Evolutionary conservation across 75 land plant genomes (phyloP).

Genomic region (Cunninghamia lanceolata): DNA sequence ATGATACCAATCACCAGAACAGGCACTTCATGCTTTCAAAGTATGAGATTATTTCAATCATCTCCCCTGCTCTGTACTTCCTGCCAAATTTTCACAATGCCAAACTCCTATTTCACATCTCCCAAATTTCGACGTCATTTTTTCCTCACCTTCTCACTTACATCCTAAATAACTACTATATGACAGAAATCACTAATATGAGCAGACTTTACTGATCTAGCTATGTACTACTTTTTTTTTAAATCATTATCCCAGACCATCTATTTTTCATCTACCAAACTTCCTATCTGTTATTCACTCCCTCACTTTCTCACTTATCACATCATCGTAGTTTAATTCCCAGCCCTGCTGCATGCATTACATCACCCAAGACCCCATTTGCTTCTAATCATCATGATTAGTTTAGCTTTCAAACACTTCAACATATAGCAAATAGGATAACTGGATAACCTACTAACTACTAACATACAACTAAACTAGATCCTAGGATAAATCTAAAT

Average conservation of each 20-base stretch:
- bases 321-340: background rate
- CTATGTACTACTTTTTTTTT: background rate
- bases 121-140: background rate
- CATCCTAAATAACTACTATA: background rate
- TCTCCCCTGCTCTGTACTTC: background rate
- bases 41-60: background rate
- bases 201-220: background rate
- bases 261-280: background rate
- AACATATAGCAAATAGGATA: background rate
- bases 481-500: background rate
- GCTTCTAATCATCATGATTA: background rate
- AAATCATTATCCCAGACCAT: background rate
- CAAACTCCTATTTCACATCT: background rate
- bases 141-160: background rate
- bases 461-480: background rate
- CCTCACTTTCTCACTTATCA: background rate
- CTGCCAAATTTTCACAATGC: background rate
- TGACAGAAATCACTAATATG: background rate
- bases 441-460: background rate
- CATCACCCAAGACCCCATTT: background rate
- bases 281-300: background rate
- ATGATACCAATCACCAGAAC: background rate
- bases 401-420: background rate
- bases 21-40: background rate
- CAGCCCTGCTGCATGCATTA: background rate